Conservation (phyloP, 331 rosid species). For the Rosa hybrid region DNA sequence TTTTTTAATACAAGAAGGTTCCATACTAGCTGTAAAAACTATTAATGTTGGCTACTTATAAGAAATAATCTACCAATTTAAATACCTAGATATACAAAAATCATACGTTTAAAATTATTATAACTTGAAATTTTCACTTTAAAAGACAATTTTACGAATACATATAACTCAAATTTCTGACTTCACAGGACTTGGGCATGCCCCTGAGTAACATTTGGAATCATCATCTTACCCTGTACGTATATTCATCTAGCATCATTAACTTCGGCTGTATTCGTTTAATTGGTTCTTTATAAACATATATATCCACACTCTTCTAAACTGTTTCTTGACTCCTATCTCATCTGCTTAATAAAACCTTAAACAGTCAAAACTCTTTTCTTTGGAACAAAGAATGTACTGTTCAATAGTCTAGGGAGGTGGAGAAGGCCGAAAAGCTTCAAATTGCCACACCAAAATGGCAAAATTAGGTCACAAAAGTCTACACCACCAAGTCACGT, state of each 20-base stretch:
- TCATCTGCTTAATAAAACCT: not conserved
- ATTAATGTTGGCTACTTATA: too few relatives aligned
- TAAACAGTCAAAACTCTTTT: not conserved
- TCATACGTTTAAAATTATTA: too few relatives aligned
- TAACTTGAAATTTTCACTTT: too few relatives aligned
- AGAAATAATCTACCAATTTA: too few relatives aligned
- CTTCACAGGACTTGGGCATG: too few relatives aligned
- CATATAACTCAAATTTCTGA: too few relatives aligned
- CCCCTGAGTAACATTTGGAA: too few relatives aligned
- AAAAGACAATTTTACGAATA: too few relatives aligned
- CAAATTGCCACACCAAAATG: slow-evolving; percentile 12
- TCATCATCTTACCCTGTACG: too few relatives aligned
- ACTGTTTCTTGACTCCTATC: not conserved
- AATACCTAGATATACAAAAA: too few relatives aligned
- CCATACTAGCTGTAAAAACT: too few relatives aligned
- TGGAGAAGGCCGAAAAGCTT: not conserved
- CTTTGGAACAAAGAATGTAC: not conserved
- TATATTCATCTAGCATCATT: not conserved
- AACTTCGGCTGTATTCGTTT: not conserved
- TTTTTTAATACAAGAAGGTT: too few relatives aligned
- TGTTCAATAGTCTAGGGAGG: not conserved
- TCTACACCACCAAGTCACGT: slow-evolving; percentile 9
- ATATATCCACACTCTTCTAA: not conserved
- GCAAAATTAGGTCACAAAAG: not conserved
- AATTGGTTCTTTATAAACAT: not conserved